Percentiles rank a stretch among this genome's conserved stretches.
Evolutionary conservation across 352 stramenopile genomes (phyloP).

Genomic region (Globisporangium carolinianum): DNA sequence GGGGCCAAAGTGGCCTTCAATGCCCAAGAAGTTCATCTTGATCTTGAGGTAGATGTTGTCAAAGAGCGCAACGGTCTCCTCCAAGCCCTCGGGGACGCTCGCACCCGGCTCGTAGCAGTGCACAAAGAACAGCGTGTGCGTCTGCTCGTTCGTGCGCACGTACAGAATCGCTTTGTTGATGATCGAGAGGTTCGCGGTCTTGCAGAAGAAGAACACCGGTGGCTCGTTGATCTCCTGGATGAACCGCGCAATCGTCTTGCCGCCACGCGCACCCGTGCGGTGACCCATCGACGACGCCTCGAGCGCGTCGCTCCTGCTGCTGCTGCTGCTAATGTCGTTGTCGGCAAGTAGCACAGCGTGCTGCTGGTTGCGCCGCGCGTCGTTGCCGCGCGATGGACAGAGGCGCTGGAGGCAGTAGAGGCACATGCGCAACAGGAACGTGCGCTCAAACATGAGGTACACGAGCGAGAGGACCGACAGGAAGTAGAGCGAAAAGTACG

Average conservation of each 20-base stretch:
- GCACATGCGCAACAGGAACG: constrained; percentile 76
- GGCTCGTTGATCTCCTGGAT: constrained; percentile 87
- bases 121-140: constrained; percentile 86
- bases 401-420: constrained; percentile 74
- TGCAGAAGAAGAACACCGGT: constrained; percentile 92
- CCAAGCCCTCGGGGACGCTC: constrained; percentile 55
- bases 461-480: constrained; percentile 73
- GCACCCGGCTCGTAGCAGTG: constrained; percentile 78
- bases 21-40: constrained; percentile 89
- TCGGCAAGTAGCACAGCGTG: constrained; percentile 13
- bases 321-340: constrained; percentile 9
- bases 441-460: constrained; percentile 87
- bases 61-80: constrained; percentile 86
- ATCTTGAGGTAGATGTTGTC: constrained; percentile 94
- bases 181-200: constrained; percentile 88
- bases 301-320: no score
- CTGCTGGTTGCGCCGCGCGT: constrained; percentile 9
- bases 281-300: constrained; percentile 35
- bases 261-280: constrained; percentile 70
- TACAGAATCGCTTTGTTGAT: constrained; percentile 96
- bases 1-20: constrained; percentile 83
- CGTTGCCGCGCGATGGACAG: constrained; percentile 54
- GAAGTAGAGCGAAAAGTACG: constrained; percentile 88
- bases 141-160: constrained; percentile 92
- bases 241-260: constrained; percentile 79